Conservation (phyloP, 2,329 filamentous ascomycete genomes). For the Dothidotthia symphoricarpi region DNA sequence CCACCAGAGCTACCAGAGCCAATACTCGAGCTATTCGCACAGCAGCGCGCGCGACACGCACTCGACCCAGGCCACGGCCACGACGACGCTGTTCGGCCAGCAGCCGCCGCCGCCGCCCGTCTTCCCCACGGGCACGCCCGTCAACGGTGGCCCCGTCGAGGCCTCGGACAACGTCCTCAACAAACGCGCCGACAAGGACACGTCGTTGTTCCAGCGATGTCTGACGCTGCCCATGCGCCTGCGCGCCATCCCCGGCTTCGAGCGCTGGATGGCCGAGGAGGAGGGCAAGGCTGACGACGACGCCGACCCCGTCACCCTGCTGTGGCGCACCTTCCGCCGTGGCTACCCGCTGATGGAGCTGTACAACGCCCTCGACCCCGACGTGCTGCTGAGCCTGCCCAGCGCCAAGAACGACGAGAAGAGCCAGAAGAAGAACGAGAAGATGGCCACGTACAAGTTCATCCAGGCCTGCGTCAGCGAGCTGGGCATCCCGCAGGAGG, state of each 20-base stretch:
- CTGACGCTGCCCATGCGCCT: constrained; percentile 79
- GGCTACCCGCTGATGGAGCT: constrained; percentile 83
- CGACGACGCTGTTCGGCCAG: constrained; percentile 46
- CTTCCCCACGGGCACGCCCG: constrained; percentile 37
- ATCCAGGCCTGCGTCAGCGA: constrained; percentile 84
- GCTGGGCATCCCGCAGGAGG: constrained; percentile 71
- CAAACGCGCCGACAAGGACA: constrained; percentile 85
- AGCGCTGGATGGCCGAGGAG: constrained; percentile 69
- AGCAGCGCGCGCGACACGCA: constrained; percentile 49
- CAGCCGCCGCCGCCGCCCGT: constrained; percentile 28
- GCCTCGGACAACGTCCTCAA: constrained; percentile 96
- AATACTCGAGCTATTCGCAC: constrained; percentile 50
- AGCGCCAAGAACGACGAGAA: constrained; percentile 60
- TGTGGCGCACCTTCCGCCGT: constrained; percentile 83
- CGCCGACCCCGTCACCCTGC: constrained; percentile 79
- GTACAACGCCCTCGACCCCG: constrained; percentile 80
- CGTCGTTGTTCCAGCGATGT: constrained; percentile 94
- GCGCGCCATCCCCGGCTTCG: constrained; percentile 79
- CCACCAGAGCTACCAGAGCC: constrained; percentile 49
- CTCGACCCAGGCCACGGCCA: constrained; percentile 47
- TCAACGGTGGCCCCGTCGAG: constrained; percentile 62
- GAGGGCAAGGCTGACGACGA: constrained; percentile 65
- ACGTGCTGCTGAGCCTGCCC: constrained; percentile 66
- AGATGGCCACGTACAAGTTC: constrained; percentile 89
- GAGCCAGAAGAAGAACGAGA: constrained; percentile 66